Percentiles rank a stretch among this genome's conserved stretches.
Evolutionary conservation across 495 filamentous ascomycete genomes (phyloP).

Genomic region (Chaetomium tenue): DNA sequence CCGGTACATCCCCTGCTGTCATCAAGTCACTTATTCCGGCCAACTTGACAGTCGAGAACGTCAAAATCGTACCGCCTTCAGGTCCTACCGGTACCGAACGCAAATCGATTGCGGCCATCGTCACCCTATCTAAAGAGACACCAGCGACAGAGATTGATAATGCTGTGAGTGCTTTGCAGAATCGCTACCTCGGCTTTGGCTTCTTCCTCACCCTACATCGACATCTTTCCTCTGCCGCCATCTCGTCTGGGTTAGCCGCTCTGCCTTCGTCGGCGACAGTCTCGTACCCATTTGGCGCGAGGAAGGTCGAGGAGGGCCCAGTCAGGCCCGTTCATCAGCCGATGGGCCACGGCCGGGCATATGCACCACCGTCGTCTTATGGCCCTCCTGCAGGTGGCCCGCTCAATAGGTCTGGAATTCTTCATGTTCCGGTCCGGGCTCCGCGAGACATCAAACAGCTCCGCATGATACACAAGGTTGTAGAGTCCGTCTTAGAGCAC

Average conservation of each 20-base stretch:
- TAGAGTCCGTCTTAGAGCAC: slow-evolving; percentile 73
- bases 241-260: slow-evolving; percentile 54
- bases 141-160: slow-evolving; percentile 82
- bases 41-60: slow-evolving; percentile 68
- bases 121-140: slow-evolving; percentile 81
- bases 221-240: slow-evolving; percentile 79
- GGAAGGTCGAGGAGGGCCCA: slow-evolving; percentile 53
- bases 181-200: slow-evolving; percentile 82
- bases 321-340: slow-evolving; percentile 57
- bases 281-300: slow-evolving; percentile 82
- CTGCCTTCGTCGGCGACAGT: slow-evolving; percentile 52
- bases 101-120: slow-evolving; percentile 77
- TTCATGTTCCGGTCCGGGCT: slow-evolving; percentile 71
- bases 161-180: slow-evolving; percentile 73
- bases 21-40: slow-evolving; percentile 71
- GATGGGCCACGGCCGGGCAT: slow-evolving; percentile 63
- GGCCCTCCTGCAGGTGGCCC: slow-evolving; percentile 45
- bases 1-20: slow-evolving; percentile 64
- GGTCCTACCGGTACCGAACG: slow-evolving; percentile 58
- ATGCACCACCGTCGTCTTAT: slow-evolving; percentile 79
- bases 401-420: slow-evolving; percentile 46
- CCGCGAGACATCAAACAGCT: slow-evolving; percentile 78
- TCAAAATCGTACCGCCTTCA: slow-evolving; percentile 62
- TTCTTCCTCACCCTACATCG: slow-evolving; percentile 79
- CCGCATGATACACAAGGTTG: slow-evolving; percentile 80